A percentile compares a stretch with the other conserved stretches of the same genome.
phyloP scores from a whole-genome alignment of 805 yeast genomes.

The Torulaspora microellipsoides region DNA sequence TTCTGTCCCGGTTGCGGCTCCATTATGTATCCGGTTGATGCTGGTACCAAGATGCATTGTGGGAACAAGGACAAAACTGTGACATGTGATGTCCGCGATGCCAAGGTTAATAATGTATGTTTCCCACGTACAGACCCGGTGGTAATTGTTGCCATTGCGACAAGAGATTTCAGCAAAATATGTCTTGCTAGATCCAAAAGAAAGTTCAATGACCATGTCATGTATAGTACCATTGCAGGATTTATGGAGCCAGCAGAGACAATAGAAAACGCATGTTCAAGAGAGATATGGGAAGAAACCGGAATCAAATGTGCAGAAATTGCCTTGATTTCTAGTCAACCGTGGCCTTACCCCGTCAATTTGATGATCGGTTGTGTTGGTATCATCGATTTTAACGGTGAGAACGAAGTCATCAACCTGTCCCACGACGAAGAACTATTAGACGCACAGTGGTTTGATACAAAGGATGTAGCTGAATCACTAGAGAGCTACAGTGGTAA shows the following conservation, averaged over 20 bases:
- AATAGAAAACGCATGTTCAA: constrained; percentile 76
- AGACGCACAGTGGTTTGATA: constrained; percentile 83
- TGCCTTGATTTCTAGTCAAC: constrained; percentile 69
- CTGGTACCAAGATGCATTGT: constrained; percentile 61
- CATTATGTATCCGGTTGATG: constrained; percentile 54
- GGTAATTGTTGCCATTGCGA: constrained; percentile 73
- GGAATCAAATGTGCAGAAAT: constrained; percentile 66
- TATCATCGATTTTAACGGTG: constrained; percentile 63
- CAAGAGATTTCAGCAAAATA: constrained; percentile 53
- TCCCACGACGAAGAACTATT: constrained; percentile 81
- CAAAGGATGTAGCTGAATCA: constrained; percentile 45
- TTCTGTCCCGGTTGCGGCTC: constrained; percentile 88
- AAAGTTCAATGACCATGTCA: constrained; percentile 40
- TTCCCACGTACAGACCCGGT: constrained; percentile 94
- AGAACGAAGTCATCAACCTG: constrained; percentile 58
- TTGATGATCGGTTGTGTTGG: constrained; percentile 92
- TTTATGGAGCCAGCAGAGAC: constrained; percentile 95
- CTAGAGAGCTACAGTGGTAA: constrained; percentile 23
- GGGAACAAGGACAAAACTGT: constrained; percentile 24
- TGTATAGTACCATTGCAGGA: constrained; percentile 90
- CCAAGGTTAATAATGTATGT: constrained; percentile 64
- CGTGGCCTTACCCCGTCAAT: constrained; percentile 97
- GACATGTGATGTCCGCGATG: constrained; percentile 37
- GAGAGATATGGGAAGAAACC: constrained; percentile 96
- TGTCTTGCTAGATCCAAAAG: constrained; percentile 69